These are phyloP conservation scores for Lithospermum erythrorhizon DNA, from an alignment of 257 asterid genomes.

Conservation along the genomic window DNA sequence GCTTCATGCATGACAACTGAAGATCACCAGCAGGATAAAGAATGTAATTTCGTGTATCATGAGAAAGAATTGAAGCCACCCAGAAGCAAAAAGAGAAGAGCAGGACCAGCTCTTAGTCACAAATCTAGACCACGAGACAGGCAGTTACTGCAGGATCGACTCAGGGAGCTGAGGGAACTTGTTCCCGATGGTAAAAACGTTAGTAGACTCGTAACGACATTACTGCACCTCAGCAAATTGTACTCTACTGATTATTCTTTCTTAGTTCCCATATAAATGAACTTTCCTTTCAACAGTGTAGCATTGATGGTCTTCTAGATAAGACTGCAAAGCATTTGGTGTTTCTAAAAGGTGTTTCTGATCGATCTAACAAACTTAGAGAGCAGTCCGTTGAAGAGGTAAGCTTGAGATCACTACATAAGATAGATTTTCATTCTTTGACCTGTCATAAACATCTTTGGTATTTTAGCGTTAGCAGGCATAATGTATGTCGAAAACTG, in stretches of 20 bases:
- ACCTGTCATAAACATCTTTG: neutral
- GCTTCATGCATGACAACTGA: constrained; percentile 33
- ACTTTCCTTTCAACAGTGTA: constrained; percentile 46
- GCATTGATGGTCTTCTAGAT: constrained; percentile 92
- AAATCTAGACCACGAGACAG: constrained; percentile 87
- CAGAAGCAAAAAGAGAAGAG: constrained; percentile 42
- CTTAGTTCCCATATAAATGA: neutral
- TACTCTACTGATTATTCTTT: neutral
- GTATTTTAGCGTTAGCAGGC: too few species aligned
- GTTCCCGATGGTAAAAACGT: constrained; percentile 79
- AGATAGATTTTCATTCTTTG: neutral
- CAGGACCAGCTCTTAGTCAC: constrained; percentile 25
- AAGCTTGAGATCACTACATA: constrained; percentile 2
- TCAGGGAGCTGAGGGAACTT: constrained; percentile 85
- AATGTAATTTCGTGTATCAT: constrained; percentile 14
- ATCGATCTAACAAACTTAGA: constrained; percentile 63
- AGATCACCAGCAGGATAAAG: constrained; percentile 29
- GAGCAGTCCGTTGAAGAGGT: constrained; percentile 43
- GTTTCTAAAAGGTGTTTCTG: constrained; percentile 50
- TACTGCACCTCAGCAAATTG: neutral
- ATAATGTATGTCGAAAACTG: too few species aligned
- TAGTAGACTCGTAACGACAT: constrained; percentile 12
- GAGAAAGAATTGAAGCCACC: constrained; percentile 28
- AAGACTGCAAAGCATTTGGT: constrained; percentile 86
- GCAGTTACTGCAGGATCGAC: constrained; percentile 81